Conservation (phyloP, 176 grass and related monocot species). For the Avena insularis region DNA sequence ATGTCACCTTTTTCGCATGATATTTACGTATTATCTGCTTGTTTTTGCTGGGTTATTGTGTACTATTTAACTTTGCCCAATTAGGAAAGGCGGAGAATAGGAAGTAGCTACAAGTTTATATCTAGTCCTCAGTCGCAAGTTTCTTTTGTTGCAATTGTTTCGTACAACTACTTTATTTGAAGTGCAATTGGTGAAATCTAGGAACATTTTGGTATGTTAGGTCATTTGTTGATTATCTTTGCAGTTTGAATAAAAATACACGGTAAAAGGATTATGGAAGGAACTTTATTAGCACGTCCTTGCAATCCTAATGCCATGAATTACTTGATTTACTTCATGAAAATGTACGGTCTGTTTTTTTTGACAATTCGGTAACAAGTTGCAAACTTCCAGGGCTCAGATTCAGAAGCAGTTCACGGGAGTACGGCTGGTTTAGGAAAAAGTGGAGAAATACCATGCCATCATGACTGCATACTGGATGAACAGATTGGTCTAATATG, state of each 20-base stretch:
- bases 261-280: not conserved
- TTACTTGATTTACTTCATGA: not conserved
- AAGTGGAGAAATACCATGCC: conserved; percentile 54
- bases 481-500: conserved; percentile 74
- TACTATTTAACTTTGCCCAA: conserved; percentile 8
- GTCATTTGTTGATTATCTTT: not conserved
- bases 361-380: conserved; percentile 18
- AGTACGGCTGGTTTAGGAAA: conserved; percentile 37
- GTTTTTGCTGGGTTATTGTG: not conserved
- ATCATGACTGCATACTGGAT: conserved; percentile 71
- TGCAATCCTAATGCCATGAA: not conserved
- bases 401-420: conserved; percentile 40
- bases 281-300: not conserved
- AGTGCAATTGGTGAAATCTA: not conserved
- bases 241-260: not conserved
- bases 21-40: not conserved
- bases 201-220: not conserved
- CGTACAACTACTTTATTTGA: not conserved
- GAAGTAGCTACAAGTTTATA: conserved; percentile 1
- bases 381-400: conserved; percentile 45
- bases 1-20: not conserved
- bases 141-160: not conserved
- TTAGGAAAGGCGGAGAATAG: not conserved
- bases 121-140: not conserved
- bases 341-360: conserved; percentile 11